Base-by-base conservation (phyloP, 192 early-diverging fungal species). In the Phlyctochytrium planicorne region DNA sequence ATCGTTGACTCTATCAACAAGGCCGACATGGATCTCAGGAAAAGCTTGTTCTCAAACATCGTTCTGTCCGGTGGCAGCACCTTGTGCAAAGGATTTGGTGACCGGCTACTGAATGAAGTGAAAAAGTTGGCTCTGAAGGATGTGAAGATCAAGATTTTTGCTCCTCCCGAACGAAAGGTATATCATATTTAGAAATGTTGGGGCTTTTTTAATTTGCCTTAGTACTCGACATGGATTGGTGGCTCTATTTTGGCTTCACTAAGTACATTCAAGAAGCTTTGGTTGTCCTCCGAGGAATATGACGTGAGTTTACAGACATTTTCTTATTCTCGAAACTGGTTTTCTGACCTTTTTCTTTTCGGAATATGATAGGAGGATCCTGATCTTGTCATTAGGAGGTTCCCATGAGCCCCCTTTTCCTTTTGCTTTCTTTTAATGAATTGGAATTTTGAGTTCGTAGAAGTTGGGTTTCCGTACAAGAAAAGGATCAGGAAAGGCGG, bases 211-310 rank as follows among this genome's bases (percentile, higher is more conserved):
- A 53, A 12, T 53, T 29, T 57, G 17, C n/a, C 34, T 14, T 25
- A 72, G 75, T 99, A 96, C 78, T 92, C 91, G 31, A 98, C 95
- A 31, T 99, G 97, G 96, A 95, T 98, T 69, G 97, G 95, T 60
- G 95, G 95, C 0, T 93, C 91, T 32, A 98, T 99, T 82, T 71
- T 98, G 53, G 95, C 94, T 3, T 91, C 92, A 10, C 85, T 98
- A 64, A 93, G 91, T 82, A 94, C 96, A n/a, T 98, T 98, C 84
- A 96, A 96, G 76, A 97, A 95, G 88, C 96, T 98, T 93, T 99
- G 97, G 97, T 88, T 99, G 14, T 93, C 94, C 2, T 92, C 97
- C 53, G 95, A 97, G 76, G 95, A 99, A 80, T 84, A 79, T 53
- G 66, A 67, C 40, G 75, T 72, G 16, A 31, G 36, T 68, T 52